Conservation (phyloP, 139 green algal species). For the Zygnema circumcarinatum region DNA sequence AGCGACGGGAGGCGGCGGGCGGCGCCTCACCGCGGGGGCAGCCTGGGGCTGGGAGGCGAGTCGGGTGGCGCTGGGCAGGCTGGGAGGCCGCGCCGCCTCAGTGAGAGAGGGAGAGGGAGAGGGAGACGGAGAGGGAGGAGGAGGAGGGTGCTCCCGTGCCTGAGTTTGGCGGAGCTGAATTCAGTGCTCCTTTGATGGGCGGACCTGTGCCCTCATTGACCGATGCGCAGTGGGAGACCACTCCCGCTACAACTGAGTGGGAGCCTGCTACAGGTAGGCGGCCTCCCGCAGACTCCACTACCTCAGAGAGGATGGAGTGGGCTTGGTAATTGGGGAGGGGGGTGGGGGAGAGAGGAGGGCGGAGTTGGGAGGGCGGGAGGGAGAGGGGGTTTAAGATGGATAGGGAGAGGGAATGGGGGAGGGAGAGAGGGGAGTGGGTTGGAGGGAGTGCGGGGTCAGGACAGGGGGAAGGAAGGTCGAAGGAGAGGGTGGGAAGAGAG, state of each 20-base stretch:
- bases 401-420: no score
- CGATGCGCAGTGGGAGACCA: slow-evolving; percentile 54
- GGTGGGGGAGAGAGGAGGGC: no score
- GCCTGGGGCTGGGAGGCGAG: background rate
- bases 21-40: background rate
- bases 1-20: background rate
- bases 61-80: background rate
- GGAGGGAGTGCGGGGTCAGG: background rate
- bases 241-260: slow-evolving; percentile 32
- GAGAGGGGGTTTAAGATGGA: no score
- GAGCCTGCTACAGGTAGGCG: background rate
- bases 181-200: background rate
- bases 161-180: slow-evolving; percentile 36
- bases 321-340: background rate
- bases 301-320: background rate
- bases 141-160: slow-evolving; percentile 57
- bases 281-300: background rate
- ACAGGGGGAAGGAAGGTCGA: background rate
- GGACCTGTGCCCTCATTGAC: slow-evolving; percentile 12
- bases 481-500: no score
- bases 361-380: no score
- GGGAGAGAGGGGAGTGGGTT: no score
- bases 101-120: slow-evolving; percentile 82
- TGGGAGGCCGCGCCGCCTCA: background rate
- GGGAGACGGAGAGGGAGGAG: slow-evolving; percentile 78